Conservation (phyloP, 2,329 filamentous ascomycete genomes). For the Fusarium devonianum region DNA sequence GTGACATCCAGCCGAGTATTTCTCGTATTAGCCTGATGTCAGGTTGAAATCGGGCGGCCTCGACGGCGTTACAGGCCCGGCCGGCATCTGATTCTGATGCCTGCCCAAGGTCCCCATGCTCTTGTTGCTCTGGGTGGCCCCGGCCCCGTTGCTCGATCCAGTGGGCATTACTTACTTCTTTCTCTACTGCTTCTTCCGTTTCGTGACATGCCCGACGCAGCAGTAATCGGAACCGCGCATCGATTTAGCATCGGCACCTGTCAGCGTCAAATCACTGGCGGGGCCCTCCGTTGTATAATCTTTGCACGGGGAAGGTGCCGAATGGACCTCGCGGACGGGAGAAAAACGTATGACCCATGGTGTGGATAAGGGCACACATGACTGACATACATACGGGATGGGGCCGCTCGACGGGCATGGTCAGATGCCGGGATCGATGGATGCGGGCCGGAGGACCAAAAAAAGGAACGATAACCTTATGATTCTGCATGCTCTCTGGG, state of each 20-base stretch:
- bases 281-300: conserved; percentile 10
- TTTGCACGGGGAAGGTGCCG: conserved; percentile 23
- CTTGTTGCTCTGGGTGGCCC: conserved; percentile 8
- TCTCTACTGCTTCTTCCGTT: conserved; percentile 9
- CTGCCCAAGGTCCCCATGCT: conserved; percentile 10
- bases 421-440: conserved; percentile 8
- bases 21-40: conserved; percentile 35
- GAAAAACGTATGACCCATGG: conserved; percentile 38
- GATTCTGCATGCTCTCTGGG: conserved; percentile 9
- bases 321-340: conserved; percentile 11
- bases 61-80: conserved; percentile 2
- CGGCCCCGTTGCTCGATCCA: conserved; percentile 7
- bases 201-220: neutral
- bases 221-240: conserved; percentile 15
- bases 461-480: conserved; percentile 9
- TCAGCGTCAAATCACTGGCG: conserved; percentile 18
- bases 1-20: conserved; percentile 33
- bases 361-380: conserved; percentile 21
- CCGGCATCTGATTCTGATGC: conserved; percentile 20
- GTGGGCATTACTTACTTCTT: no score
- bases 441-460: conserved; percentile 8
- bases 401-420: conserved; percentile 13
- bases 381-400: conserved; percentile 20
- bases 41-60: conserved; percentile 23
- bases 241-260: conserved; percentile 16